These are phyloP conservation scores for Nicotiana obtusifolia DNA, from an alignment of 257 asterid genomes.

Conservation along the genomic window DNA sequence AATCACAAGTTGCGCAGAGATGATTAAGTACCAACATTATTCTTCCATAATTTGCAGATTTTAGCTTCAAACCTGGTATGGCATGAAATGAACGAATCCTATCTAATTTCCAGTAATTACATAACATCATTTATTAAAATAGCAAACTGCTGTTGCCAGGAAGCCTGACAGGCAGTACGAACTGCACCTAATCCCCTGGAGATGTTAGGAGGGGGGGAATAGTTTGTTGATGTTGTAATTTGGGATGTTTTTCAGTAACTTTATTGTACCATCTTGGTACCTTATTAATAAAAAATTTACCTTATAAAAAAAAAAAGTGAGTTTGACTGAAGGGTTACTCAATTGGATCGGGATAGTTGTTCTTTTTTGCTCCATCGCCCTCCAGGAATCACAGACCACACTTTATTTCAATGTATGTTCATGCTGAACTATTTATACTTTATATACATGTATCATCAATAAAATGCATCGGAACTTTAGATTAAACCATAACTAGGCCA, in stretches of 20 bases:
- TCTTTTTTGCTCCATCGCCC: neutral
- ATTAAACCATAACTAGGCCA: neutral
- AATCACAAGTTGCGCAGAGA: neutral
- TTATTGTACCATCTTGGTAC: too few species aligned
- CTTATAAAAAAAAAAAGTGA: neutral
- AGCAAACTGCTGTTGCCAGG: neutral
- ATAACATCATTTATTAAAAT: neutral
- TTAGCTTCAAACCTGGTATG: neutral
- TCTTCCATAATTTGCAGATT: neutral
- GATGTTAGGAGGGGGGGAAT: too few species aligned
- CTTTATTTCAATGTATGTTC: neutral
- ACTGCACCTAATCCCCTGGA: neutral
- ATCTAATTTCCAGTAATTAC: neutral
- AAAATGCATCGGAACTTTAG: neutral
- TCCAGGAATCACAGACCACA: neutral
- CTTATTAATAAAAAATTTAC: too few species aligned
- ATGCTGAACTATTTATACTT: neutral
- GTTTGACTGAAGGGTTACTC: neutral
- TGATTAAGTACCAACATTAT: neutral
- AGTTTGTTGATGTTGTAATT: too few species aligned
- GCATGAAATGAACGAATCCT: neutral
- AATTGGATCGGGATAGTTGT: neutral
- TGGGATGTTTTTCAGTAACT: too few species aligned
- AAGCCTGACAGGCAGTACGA: neutral
- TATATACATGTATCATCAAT: neutral